Conservation (phyloP, 768 basidiomycete genomes). For the Naganishia kalamii region DNA sequence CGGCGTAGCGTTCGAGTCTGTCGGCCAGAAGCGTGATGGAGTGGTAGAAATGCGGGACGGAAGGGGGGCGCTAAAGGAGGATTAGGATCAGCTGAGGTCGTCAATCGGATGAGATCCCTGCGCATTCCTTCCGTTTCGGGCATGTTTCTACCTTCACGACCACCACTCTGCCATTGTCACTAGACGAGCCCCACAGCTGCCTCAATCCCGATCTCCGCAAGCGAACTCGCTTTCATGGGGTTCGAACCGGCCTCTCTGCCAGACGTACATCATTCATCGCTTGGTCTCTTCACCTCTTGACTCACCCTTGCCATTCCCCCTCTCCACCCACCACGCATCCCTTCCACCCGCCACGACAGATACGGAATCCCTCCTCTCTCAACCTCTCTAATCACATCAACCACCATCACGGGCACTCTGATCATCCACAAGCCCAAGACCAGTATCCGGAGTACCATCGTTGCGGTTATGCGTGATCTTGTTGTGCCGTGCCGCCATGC, state of each 20-base stretch:
- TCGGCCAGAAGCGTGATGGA: neutral
- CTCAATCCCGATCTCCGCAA: no score
- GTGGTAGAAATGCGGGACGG: neutral
- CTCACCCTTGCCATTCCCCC: neutral
- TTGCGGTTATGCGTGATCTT: neutral
- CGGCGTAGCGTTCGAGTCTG: constrained; percentile 18
- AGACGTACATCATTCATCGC: no score
- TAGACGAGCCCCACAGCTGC: no score
- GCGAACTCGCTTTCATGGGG: no score
- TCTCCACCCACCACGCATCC: neutral
- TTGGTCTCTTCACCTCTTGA: neutral
- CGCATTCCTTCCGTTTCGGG: neutral
- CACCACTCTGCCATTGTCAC: no score
- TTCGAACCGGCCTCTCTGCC: no score
- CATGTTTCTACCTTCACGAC: no score
- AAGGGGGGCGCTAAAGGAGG: neutral
- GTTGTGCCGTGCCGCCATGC: constrained; percentile 2
- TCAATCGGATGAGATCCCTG: neutral
- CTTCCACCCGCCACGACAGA: constrained; percentile 14
- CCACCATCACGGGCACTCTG: constrained; percentile 17
- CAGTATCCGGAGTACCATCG: constrained; percentile 8
- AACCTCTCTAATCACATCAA: constrained; percentile 21
- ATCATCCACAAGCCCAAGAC: constrained; percentile 20
- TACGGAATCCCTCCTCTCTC: constrained; percentile 19
- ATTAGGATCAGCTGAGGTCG: neutral